Evolutionary conservation across 805 yeast genomes (phyloP).

Genomic region (Candida michaelii): DNA sequence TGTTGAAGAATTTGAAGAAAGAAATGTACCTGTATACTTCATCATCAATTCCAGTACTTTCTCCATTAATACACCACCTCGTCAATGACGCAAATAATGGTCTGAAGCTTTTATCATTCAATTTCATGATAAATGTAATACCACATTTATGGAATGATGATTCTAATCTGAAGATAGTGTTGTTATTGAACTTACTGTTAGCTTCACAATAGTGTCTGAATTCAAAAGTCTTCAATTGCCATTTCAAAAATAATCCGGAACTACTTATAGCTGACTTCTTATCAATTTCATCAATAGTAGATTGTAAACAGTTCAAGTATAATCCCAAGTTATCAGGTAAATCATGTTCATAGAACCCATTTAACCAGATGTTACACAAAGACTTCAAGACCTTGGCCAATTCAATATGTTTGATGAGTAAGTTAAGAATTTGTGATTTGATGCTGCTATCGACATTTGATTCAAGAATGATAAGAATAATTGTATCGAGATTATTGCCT

Average conservation of each 20-base stretch:
- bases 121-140: slow-evolving; percentile 76
- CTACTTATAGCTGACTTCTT: slow-evolving; percentile 75
- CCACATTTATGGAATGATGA: slow-evolving; percentile 71
- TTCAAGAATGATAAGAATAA: slow-evolving; percentile 56
- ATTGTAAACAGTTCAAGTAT: slow-evolving; percentile 65
- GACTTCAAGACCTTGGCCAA: slow-evolving; percentile 60
- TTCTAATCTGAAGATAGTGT: slow-evolving; percentile 80
- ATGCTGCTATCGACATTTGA: slow-evolving; percentile 61
- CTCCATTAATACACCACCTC: slow-evolving; percentile 91
- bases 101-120: slow-evolving; percentile 90
- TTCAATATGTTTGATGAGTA: slow-evolving; percentile 68
- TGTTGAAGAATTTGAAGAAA: slow-evolving; percentile 83
- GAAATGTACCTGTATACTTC: slow-evolving; percentile 63
- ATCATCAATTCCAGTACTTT: slow-evolving; percentile 51
- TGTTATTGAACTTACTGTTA: slow-evolving; percentile 51
- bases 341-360: slow-evolving; percentile 29
- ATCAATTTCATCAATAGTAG: slow-evolving; percentile 63
- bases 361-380: slow-evolving; percentile 62
- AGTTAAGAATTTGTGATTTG: slow-evolving; percentile 60
- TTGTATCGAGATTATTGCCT: slow-evolving; percentile 55
- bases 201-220: slow-evolving; percentile 49
- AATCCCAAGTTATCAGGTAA: slow-evolving; percentile 55
- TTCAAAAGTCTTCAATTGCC: slow-evolving; percentile 71
- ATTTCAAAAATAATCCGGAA: slow-evolving; percentile 64
- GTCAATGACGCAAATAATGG: slow-evolving; percentile 85